Evolutionary conservation across 2,329 filamentous ascomycete species (phyloP).

Genomic region (Xylaria sp.): DNA sequence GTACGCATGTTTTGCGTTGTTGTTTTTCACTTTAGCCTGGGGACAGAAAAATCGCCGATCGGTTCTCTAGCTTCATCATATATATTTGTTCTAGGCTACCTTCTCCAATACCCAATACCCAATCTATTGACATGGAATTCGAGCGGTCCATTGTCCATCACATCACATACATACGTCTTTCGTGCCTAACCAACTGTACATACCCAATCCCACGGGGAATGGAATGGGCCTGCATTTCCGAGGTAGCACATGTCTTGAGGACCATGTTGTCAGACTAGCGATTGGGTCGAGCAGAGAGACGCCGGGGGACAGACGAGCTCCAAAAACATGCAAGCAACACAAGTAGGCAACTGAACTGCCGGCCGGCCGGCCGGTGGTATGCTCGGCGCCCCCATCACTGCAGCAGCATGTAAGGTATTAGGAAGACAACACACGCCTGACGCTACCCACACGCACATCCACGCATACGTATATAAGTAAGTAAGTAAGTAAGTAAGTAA

Average conservation of each 20-base stretch:
- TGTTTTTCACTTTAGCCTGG: conserved; percentile 35
- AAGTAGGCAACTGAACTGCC: conserved; percentile 32
- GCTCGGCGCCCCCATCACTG: conserved; percentile 33
- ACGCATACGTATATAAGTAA: neutral
- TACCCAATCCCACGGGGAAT: conserved; percentile 11
- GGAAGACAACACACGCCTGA: conserved; percentile 10
- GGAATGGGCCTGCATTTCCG: conserved; percentile 16
- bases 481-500: too few relatives aligned
- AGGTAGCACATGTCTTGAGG: conserved; percentile 20
- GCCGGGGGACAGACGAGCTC: conserved; percentile 13
- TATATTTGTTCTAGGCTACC: conserved; percentile 24
- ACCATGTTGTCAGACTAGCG: conserved; percentile 4
- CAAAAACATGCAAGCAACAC: conserved; percentile 27
- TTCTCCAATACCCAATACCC: conserved; percentile 32
- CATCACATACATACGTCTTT: neutral
- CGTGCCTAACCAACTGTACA: conserved; percentile 1
- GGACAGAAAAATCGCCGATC: conserved; percentile 22
- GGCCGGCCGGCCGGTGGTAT: conserved; percentile 36
- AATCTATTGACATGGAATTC: conserved; percentile 6
- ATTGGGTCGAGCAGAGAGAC: neutral
- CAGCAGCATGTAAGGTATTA: conserved; percentile 28
- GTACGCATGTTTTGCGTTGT: conserved; percentile 25
- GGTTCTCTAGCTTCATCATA: conserved; percentile 20
- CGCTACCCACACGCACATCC: conserved; percentile 27
- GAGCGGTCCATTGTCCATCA: neutral